Evolutionary conservation across 805 yeast genomes (phyloP).

Genomic region (Schwanniomyces sp.): DNA sequence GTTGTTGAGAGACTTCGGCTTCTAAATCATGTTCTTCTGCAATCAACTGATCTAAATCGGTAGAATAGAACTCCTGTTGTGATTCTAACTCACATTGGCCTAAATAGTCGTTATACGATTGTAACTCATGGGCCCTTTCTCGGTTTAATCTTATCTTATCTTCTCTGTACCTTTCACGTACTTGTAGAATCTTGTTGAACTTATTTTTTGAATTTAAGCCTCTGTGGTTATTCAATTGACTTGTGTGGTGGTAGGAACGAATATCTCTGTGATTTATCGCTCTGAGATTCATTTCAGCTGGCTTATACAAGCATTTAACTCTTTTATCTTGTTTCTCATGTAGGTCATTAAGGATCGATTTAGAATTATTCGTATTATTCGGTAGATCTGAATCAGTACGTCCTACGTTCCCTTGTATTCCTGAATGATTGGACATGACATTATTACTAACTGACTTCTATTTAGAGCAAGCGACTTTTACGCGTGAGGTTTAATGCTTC

Average conservation of each 20-base stretch:
- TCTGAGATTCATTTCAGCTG: conserved; percentile 1
- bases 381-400: neutral
- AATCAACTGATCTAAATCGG: conserved; percentile 4
- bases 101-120: conserved; percentile 14
- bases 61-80: conserved; percentile 9
- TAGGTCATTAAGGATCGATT: conserved; percentile 14
- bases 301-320: conserved; percentile 11
- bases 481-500: no score
- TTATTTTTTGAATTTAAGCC: conserved; percentile 17
- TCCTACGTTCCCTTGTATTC: neutral
- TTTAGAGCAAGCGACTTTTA: no score
- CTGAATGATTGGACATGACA: neutral
- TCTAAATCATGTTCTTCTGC: conserved; percentile 3
- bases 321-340: conserved; percentile 17
- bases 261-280: neutral
- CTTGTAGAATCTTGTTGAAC: conserved; percentile 20
- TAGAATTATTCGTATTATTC: neutral
- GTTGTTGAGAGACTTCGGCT: neutral
- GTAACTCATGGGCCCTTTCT: conserved; percentile 15
- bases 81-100: conserved; percentile 15
- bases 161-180: conserved; percentile 23
- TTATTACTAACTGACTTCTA: neutral
- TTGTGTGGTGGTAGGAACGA: neutral
- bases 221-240: neutral
- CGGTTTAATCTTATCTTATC: conserved; percentile 17